Conservation (phyloP, 441 rosid species). For the Breynia disticha region DNA sequence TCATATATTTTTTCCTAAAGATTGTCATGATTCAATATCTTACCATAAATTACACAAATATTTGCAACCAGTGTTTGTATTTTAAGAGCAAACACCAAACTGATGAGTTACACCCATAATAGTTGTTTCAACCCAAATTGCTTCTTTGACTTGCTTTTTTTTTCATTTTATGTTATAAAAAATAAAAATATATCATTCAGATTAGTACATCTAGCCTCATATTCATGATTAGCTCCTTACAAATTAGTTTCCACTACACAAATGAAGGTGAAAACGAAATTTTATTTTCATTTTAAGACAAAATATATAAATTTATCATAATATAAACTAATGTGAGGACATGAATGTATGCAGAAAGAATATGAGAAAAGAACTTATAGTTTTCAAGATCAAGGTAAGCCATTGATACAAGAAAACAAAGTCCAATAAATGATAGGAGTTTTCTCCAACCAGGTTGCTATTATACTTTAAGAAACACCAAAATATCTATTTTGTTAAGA, state of each 20-base stretch:
- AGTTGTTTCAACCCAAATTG: slow-evolving; percentile 22
- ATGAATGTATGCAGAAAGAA: too few species aligned
- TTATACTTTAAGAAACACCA: background rate
- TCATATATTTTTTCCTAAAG: background rate
- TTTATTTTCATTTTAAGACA: too few species aligned
- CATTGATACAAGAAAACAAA: slow-evolving; percentile 56
- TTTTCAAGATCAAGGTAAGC: slow-evolving; percentile 75
- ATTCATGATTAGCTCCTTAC: slow-evolving; percentile 51
- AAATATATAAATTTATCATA: too few species aligned
- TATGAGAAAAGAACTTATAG: slow-evolving; percentile 18
- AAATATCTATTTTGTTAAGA: too few species aligned
- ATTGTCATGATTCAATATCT: background rate
- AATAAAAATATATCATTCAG: background rate
- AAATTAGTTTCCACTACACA: slow-evolving; percentile 57
- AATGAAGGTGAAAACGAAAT: background rate
- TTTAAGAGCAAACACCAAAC: slow-evolving; percentile 48
- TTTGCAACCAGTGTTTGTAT: slow-evolving; percentile 61
- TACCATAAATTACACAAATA: slow-evolving; percentile 62
- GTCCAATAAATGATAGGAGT: slow-evolving; percentile 42
- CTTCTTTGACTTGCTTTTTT: background rate
- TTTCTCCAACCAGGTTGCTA: slow-evolving; percentile 53
- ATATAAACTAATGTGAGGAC: too few species aligned
- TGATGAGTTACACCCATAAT: slow-evolving; percentile 50
- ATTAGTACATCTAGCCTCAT: slow-evolving; percentile 25
- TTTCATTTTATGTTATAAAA: background rate